Conservation (phyloP, 208 protist species). For the Angomonas desouzai region DNA sequence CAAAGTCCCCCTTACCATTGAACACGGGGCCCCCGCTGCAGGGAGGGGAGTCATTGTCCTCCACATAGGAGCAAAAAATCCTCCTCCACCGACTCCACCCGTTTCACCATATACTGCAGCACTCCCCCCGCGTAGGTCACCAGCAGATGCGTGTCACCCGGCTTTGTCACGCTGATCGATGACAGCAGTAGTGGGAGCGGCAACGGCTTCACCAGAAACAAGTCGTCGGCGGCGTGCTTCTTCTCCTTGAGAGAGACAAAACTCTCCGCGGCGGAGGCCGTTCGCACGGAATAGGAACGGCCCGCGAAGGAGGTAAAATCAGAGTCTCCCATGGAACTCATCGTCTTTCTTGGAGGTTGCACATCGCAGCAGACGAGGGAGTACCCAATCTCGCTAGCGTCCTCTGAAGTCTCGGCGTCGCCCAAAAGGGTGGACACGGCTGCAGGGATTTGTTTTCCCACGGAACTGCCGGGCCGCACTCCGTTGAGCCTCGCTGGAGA, state of each 20-base stretch:
- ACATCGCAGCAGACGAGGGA: conserved; percentile 70
- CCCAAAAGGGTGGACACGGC: too few relatives aligned
- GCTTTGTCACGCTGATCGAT: conserved; percentile 33
- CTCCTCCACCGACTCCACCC: conserved; percentile 45
- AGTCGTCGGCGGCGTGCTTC: conserved; percentile 11
- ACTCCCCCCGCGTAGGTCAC: conserved; percentile 58
- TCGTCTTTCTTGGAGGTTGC: conserved; percentile 10
- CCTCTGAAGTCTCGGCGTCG: not conserved
- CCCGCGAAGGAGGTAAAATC: conserved; percentile 13
- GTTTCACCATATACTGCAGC: conserved; percentile 59
- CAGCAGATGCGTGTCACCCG: conserved; percentile 75
- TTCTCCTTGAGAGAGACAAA: not conserved
- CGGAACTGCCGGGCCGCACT: not conserved
- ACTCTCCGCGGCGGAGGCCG: conserved; percentile 3
- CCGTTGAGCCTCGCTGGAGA: conserved; percentile 7
- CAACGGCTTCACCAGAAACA: conserved; percentile 61
- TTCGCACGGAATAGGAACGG: not conserved
- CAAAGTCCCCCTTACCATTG: conserved; percentile 72
- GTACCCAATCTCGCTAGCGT: conserved; percentile 48
- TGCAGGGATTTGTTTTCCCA: not conserved
- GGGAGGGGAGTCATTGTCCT: conserved; percentile 22
- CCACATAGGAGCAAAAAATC: conserved; percentile 74
- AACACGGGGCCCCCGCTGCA: conserved; percentile 83
- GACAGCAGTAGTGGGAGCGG: conserved; percentile 75
- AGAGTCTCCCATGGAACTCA: not conserved